Conservation (phyloP, 2,329 filamentous ascomycete species). For the Fusarium caatingaense region DNA sequence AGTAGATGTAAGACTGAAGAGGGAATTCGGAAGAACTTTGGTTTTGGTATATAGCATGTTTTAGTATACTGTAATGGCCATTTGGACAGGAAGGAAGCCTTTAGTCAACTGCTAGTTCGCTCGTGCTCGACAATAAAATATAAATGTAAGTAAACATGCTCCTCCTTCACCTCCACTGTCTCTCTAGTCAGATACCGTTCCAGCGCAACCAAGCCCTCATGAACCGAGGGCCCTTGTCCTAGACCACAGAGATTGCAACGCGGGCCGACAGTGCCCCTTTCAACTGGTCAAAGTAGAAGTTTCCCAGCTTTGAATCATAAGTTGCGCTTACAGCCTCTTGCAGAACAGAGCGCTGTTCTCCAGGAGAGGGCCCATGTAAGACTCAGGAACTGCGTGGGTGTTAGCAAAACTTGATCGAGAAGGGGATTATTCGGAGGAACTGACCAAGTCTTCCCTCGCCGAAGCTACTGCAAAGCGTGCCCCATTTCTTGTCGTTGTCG, state of each 20-base stretch:
- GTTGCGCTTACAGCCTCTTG: not conserved
- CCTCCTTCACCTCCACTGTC: no score
- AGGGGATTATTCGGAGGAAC: not conserved
- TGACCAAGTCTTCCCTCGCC: not conserved
- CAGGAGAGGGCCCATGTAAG: slow-evolving; percentile 13
- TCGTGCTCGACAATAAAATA: not conserved
- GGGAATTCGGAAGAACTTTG: not conserved
- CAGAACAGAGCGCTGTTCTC: not conserved
- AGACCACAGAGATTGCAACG: not conserved
- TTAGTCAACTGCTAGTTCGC: not conserved
- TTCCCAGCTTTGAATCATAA: no score
- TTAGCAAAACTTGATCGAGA: not conserved
- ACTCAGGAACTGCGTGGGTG: not conserved
- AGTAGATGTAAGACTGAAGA: accelerated
- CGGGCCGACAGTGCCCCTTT: no score
- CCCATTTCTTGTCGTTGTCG: slow-evolving; percentile 18
- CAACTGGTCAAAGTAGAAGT: no score
- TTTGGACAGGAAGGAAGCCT: no score
- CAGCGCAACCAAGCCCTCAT: not conserved
- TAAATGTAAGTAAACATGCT: accelerated
- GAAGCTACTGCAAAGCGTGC: slow-evolving; percentile 15
- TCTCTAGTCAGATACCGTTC: no score
- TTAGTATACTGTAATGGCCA: not conserved
- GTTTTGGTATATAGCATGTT: not conserved
- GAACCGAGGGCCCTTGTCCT: not conserved